A percentile compares a stretch with the other conserved stretches of the same genome.
Evolutionary conservation across 1,284 basidiomycete genomes (phyloP).

Genomic region (Papiliotrema nemorosa): DNA sequence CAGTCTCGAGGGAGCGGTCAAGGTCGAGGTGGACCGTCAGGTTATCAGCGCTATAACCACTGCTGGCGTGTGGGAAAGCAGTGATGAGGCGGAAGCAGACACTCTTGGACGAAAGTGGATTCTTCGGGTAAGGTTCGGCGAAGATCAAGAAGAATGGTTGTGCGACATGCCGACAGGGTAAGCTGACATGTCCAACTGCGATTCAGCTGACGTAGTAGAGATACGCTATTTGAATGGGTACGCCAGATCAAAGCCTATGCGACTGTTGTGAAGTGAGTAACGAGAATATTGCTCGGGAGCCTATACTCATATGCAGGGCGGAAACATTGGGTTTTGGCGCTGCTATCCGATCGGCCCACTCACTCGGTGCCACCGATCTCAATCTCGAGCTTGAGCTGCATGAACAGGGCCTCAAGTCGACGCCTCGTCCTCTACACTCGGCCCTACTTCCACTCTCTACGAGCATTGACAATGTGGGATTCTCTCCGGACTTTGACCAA

Average conservation of each 20-base stretch:
- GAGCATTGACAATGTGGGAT: too few relatives aligned
- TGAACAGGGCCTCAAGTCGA: neutral
- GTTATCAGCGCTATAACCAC: constrained; percentile 7
- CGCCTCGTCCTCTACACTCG: too few relatives aligned
- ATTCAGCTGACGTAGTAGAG: constrained; percentile 9
- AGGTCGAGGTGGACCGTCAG: constrained; percentile 16
- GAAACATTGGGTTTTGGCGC: constrained; percentile 26
- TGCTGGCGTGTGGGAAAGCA: constrained; percentile 18
- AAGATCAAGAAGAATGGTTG: constrained; percentile 23
- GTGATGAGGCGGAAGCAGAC: neutral
- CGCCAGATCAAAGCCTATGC: constrained; percentile 34
- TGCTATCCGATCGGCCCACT: constrained; percentile 24
- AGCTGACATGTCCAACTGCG: neutral
- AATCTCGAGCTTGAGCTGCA: constrained; percentile 20
- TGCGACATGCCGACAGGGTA: constrained; percentile 31
- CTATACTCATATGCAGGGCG: constrained; percentile 17
- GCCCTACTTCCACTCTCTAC: too few relatives aligned
- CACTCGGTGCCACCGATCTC: constrained; percentile 20
- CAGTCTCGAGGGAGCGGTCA: neutral
- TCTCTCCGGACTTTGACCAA: neutral
- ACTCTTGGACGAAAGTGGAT: constrained; percentile 15
- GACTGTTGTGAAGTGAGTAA: constrained; percentile 27
- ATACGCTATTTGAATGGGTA: constrained; percentile 33
- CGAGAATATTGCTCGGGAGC: neutral
- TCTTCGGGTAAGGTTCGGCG: constrained; percentile 15